Evolutionary conservation across 2,329 filamentous ascomycete genomes (phyloP), one percentile per base, ranked within the genome.

Genomic region (Thelonectria blattea): DNA sequence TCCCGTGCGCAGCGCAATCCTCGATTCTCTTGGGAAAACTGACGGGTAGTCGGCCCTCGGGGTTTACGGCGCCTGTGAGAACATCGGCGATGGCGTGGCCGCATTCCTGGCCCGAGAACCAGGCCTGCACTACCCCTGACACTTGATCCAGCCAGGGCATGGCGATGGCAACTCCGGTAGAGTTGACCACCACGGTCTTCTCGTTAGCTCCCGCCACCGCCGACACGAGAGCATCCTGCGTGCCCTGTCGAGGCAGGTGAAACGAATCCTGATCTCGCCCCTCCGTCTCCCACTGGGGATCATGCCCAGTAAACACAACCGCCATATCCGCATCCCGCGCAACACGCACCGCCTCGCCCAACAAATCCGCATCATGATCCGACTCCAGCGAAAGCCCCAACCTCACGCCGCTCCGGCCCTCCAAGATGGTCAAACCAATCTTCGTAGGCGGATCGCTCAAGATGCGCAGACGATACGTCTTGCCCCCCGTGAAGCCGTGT

Each of bases 91-190:
- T 85, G 2, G 85, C 85, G 65, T 89, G 88, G 2, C 88, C 88
- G 30, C 83, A 83, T 73, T 90, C 88, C 68, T 90, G 87, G 11
- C 88, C 88, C 59, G 86, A 85, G 68, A 88, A 90, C 86, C 87
- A 89, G n/a, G 85, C 83, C 68, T 83, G 87, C 3, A 88, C 67
- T 43, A 89, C 81, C 8, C 83, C 85, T 14, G 83, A 83, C 22
- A 88, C 79, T 37, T 79, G 70, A 47, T 76, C 70, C 2, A 80
- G 74, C 84, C 84, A 86, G 0, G 83, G 83, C 81, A 86, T 79
- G 0, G 79, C 78, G 12, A 85, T 75, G 2, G 87, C 85, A 0
- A 86, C 86, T 42, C 87, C 87, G 1, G 85, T 87, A 47, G 88
- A 86, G 67, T 88, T 83, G 5, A 88, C 82, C 8, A 89, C 80